Evolutionary conservation across 805 yeast genomes (phyloP).

Genomic region (Yarrowia divulgata): DNA sequence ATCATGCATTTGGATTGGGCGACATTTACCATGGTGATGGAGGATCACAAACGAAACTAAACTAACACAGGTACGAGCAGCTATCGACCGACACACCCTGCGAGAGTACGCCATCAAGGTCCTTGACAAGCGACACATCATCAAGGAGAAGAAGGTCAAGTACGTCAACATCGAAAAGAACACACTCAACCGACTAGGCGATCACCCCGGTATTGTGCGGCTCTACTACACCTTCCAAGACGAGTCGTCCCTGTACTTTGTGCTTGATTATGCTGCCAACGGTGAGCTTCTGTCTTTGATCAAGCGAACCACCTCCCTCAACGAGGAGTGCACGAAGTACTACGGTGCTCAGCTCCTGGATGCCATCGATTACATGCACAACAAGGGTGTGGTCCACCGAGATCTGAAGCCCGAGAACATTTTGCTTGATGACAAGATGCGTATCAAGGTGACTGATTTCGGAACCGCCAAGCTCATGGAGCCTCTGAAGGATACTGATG

Average conservation of each 20-base stretch:
- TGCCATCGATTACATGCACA: constrained; percentile 86
- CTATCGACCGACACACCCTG: constrained; percentile 74
- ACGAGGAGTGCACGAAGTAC: constrained; percentile 76
- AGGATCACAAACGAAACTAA: background rate
- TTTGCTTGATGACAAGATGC: constrained; percentile 81
- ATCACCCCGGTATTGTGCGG: constrained; percentile 94
- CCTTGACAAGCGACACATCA: constrained; percentile 89
- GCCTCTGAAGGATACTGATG: constrained; percentile 44
- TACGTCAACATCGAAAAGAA: constrained; percentile 95
- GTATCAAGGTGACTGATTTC: constrained; percentile 91
- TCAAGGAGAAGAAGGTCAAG: constrained; percentile 91
- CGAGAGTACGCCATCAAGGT: constrained; percentile 90
- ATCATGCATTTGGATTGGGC: background rate
- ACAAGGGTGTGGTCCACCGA: constrained; percentile 88
- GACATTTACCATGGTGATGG: background rate
- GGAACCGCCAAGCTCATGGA: constrained; percentile 92
- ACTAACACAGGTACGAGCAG: constrained; percentile 62
- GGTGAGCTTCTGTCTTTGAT: constrained; percentile 90
- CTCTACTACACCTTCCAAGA: constrained; percentile 95
- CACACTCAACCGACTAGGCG: constrained; percentile 83
- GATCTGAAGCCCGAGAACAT: constrained; percentile 96
- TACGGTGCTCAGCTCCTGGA: constrained; percentile 89
- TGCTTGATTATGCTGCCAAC: constrained; percentile 90
- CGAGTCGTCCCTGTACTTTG: constrained; percentile 84
- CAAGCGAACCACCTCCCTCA: constrained; percentile 67